Conservation (phyloP, 192 early-diverging fungal species). For the Coemansia brasiliensis region DNA sequence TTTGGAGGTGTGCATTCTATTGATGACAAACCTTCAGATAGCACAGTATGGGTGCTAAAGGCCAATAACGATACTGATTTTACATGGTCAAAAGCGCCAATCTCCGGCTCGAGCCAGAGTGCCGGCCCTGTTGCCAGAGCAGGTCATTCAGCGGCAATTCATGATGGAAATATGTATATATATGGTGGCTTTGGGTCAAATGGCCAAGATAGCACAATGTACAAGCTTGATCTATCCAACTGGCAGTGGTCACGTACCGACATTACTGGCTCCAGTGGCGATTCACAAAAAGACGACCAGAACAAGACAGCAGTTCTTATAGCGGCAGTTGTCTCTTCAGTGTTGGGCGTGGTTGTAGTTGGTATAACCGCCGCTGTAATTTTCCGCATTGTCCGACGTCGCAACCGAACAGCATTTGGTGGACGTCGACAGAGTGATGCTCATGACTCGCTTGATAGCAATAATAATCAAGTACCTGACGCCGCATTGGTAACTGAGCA, state of each 20-base stretch:
- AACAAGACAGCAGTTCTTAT: conserved; percentile 49
- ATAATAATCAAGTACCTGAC: background rate
- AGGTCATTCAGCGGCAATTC: conserved; percentile 67
- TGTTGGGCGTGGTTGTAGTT: conserved; percentile 48
- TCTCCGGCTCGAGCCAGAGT: conserved; percentile 19
- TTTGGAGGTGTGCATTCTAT: conserved; percentile 59
- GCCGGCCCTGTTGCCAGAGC: conserved; percentile 57
- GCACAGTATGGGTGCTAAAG: conserved; percentile 54
- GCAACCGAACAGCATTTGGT: conserved; percentile 11
- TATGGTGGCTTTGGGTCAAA: conserved; percentile 66
- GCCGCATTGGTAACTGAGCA: background rate
- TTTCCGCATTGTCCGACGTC: conserved; percentile 42
- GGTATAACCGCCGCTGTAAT: conserved; percentile 48
- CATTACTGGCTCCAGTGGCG: conserved; percentile 21
- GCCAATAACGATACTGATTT: conserved; percentile 19
- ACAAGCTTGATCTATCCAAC: conserved; percentile 59
- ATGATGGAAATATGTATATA: conserved; percentile 62
- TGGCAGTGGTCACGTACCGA: conserved; percentile 66
- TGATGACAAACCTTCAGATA: conserved; percentile 45
- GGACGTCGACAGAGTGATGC: conserved; percentile 11
- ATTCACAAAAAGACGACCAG: conserved; percentile 17
- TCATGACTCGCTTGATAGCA: conserved; percentile 4
- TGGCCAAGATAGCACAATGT: conserved; percentile 63
- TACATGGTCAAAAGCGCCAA: conserved; percentile 51
- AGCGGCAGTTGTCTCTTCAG: conserved; percentile 51